phyloP scores from a whole-genome alignment of 129 eudicot genomes.

The Lactuca saligna region DNA sequence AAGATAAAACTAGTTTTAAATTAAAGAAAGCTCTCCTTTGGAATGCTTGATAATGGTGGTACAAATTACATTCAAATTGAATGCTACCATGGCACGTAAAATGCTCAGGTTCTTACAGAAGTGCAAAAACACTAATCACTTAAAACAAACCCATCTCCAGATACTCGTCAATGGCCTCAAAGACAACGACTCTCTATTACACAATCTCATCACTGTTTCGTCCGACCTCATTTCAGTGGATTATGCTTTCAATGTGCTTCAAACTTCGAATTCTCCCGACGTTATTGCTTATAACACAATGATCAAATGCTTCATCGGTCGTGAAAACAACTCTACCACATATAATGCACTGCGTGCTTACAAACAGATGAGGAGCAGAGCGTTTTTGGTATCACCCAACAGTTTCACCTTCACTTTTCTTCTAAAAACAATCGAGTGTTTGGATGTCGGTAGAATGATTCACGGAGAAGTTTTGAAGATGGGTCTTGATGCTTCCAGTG shows the following conservation, averaged over 20 bases:
- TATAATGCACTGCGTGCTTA: constrained; percentile 32
- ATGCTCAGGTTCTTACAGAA: constrained; percentile 42
- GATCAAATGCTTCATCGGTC: constrained; percentile 49
- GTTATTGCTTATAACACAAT: constrained; percentile 49
- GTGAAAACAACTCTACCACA: constrained; percentile 1
- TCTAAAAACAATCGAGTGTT: constrained; percentile 38
- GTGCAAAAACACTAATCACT: constrained; percentile 39
- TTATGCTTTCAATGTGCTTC: constrained; percentile 44
- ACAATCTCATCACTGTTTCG: constrained; percentile 48
- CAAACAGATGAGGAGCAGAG: constrained; percentile 33
- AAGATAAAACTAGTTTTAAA: too few species aligned
- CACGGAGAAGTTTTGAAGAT: constrained; percentile 53
- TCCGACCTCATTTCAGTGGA: constrained; percentile 49
- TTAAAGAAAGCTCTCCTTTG: too few species aligned
- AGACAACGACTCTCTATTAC: constrained; percentile 35
- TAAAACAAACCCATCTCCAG: constrained; percentile 57
- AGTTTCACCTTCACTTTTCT: constrained; percentile 61
- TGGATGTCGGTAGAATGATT: constrained; percentile 39
- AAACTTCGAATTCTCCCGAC: constrained; percentile 20
- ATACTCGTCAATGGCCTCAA: constrained; percentile 44
- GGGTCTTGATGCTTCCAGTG: constrained; percentile 47
- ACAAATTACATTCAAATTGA: neutral
- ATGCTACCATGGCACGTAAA: constrained; percentile 37
- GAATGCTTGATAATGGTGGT: too few species aligned
- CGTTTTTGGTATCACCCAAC: constrained; percentile 31